Conservation (phyloP, 2,329 filamentous ascomycete genomes). For the Pseudogymnoascus sp. region DNA sequence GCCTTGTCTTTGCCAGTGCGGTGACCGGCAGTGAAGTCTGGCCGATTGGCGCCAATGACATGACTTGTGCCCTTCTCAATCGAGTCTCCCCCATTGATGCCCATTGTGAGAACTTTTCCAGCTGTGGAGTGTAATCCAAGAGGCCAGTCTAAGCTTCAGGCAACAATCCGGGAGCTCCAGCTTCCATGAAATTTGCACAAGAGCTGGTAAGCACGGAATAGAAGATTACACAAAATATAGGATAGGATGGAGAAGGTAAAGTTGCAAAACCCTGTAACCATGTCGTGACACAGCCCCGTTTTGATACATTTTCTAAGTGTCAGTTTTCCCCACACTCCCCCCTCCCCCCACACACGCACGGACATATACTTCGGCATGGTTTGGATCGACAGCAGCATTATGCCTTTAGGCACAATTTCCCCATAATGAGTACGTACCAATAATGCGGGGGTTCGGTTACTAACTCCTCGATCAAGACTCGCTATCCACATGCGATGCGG, state of each 20-base stretch:
- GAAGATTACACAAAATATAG: conserved; percentile 7
- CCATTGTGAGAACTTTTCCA: neutral
- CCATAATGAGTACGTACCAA: neutral
- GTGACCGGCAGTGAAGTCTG: neutral
- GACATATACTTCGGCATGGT: neutral
- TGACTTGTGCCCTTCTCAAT: neutral
- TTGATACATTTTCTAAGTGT: conserved; percentile 1
- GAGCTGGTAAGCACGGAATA: neutral
- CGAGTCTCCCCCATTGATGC: neutral
- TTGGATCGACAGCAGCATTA: neutral
- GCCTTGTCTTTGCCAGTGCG: neutral
- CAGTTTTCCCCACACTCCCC: neutral
- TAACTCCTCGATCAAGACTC: neutral
- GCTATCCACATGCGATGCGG: neutral
- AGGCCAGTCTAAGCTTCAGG: neutral
- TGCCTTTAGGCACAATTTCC: neutral
- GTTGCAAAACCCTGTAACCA: neutral
- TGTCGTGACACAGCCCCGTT: conserved; percentile 2
- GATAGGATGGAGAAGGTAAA: neutral
- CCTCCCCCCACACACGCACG: neutral
- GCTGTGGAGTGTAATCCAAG: neutral
- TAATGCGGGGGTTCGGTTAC: conserved; percentile 4
- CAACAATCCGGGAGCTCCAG: neutral
- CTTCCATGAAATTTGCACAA: conserved; percentile 8
- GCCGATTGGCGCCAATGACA: neutral